A percentile compares a stretch with the other conserved stretches of the same genome.
These are phyloP conservation scores for Xylaria telfairii DNA, from an alignment of 495 filamentous ascomycete species.

Conservation along the genomic window DNA sequence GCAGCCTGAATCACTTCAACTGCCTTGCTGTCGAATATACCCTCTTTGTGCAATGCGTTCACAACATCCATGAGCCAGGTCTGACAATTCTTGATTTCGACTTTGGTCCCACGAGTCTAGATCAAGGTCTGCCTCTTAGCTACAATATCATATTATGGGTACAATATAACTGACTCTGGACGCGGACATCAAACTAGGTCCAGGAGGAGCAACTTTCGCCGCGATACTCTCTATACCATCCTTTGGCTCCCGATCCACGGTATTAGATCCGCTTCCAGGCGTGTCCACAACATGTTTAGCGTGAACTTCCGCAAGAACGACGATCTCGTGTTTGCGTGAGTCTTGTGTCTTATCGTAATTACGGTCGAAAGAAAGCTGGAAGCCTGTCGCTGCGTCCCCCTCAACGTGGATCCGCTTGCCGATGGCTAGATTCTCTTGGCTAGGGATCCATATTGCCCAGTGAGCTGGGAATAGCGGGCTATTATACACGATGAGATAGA, in stretches of 20 bases:
- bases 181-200: slow-evolving; percentile 3
- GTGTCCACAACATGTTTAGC: neutral
- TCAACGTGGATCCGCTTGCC: slow-evolving; percentile 20
- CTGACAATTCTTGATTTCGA: slow-evolving; percentile 17
- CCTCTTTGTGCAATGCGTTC: neutral
- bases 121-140: neutral
- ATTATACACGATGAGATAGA: slow-evolving; percentile 24
- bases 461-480: slow-evolving; percentile 23
- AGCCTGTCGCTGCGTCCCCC: slow-evolving; percentile 12
- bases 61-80: slow-evolving; percentile 9
- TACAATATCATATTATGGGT: too few relatives aligned
- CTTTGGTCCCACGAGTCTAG: slow-evolving; percentile 6
- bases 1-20: slow-evolving; percentile 2
- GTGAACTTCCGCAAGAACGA: neutral
- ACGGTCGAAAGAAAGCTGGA: slow-evolving; percentile 16
- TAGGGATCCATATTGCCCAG: slow-evolving; percentile 13
- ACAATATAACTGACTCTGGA: neutral
- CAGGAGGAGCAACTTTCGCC: neutral
- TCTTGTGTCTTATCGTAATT: slow-evolving; percentile 9
- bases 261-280: neutral
- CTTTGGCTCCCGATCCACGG: neutral
- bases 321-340: slow-evolving; percentile 4
- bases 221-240: slow-evolving; percentile 1
- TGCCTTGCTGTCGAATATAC: slow-evolving; percentile 8
- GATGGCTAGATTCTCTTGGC: neutral